These are phyloP conservation scores for Styphnolobium japonicum DNA, from an alignment of 306 rosid genomes.

Conservation along the genomic window DNA sequence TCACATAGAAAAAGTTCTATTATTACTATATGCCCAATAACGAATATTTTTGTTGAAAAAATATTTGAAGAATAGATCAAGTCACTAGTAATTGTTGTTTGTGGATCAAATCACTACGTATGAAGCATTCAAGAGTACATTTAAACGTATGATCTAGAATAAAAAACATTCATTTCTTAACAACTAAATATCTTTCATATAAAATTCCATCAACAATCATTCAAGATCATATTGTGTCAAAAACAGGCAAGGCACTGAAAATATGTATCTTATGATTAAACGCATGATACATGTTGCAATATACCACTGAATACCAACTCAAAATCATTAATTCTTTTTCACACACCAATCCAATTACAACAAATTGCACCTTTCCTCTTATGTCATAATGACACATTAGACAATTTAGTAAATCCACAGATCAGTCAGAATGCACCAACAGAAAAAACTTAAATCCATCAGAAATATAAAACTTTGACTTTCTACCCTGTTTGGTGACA, in stretches of 20 bases:
- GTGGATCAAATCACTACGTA: conserved; percentile 5
- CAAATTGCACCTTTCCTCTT: background rate
- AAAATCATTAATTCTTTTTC: background rate
- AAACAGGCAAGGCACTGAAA: background rate
- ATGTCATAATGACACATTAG: background rate
- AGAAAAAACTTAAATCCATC: background rate
- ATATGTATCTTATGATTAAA: background rate
- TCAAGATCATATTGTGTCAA: background rate
- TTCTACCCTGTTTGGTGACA: too few relatives aligned
- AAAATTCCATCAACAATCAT: background rate
- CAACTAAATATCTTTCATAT: background rate
- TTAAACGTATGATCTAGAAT: background rate
- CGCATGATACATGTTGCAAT: background rate
- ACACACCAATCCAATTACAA: background rate
- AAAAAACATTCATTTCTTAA: background rate
- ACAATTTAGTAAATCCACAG: background rate
- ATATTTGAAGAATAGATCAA: conserved; percentile 7
- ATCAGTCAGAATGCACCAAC: background rate
- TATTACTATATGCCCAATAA: background rate
- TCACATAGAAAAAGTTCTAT: background rate
- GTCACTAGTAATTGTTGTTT: background rate
- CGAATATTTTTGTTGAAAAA: background rate
- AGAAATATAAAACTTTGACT: too few relatives aligned
- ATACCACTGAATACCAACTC: background rate
- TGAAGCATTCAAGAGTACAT: background rate